Percentiles rank a stretch among this genome's conserved stretches.
These are phyloP conservation scores for Fusarium napiforme DNA, from an alignment of 2,329 filamentous ascomycete species.

Conservation along the genomic window DNA sequence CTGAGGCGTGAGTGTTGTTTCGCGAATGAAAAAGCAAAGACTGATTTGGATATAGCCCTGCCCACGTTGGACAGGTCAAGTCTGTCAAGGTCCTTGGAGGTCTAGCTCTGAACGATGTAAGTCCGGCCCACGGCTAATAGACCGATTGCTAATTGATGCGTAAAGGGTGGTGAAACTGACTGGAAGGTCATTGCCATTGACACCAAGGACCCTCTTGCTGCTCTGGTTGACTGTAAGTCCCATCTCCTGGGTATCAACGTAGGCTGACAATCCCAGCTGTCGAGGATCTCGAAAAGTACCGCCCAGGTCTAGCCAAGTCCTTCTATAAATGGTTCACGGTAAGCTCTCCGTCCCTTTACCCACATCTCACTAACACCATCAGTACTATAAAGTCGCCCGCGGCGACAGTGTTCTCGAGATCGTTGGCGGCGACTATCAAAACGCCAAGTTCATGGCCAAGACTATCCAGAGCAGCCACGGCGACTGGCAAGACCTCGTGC, in stretches of 20 bases:
- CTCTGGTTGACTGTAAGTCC: slow-evolving; percentile 49
- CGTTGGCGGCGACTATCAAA: slow-evolving; percentile 51
- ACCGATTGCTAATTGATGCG: neutral
- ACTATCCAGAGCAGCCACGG: slow-evolving; percentile 52
- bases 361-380: neutral
- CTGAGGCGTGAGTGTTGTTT: slow-evolving; percentile 30
- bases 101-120: slow-evolving; percentile 53
- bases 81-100: slow-evolving; percentile 56
- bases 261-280: too few species aligned
- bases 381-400: slow-evolving; percentile 56
- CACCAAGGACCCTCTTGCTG: slow-evolving; percentile 52
- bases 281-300: slow-evolving; percentile 53
- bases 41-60: neutral
- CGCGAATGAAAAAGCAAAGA: too few species aligned
- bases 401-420: slow-evolving; percentile 52
- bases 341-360: neutral
- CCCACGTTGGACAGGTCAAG: slow-evolving; percentile 53
- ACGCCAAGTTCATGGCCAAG: slow-evolving; percentile 47
- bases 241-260: too few species aligned
- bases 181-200: slow-evolving; percentile 56
- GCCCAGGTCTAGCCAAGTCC: slow-evolving; percentile 49
- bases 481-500: slow-evolving; percentile 54
- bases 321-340: slow-evolving; percentile 55
- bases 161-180: slow-evolving; percentile 50
- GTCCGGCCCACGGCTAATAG: rapidly evolving